Conservation (phyloP, 768 basidiomycete genomes). For the Xerocomus potaroensis region DNA sequence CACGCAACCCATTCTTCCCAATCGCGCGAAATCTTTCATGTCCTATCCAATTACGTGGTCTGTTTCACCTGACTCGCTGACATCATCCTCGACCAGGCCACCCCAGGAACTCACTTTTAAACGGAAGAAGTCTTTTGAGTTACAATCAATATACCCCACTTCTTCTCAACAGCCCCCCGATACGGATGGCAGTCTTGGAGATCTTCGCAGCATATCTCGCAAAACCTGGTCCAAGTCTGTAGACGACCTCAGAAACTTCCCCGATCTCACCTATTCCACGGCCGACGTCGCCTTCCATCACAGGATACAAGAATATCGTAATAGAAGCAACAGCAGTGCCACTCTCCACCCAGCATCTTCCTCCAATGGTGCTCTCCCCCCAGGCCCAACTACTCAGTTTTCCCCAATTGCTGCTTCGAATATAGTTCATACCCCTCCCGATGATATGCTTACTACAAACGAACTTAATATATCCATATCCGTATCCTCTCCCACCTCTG, state of each 20-base stretch:
- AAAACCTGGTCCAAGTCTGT: slow-evolving; percentile 78
- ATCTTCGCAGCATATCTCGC: slow-evolving; percentile 64
- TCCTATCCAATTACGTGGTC: slow-evolving; percentile 5
- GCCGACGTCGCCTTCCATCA: slow-evolving; percentile 53
- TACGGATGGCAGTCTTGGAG: slow-evolving; percentile 45
- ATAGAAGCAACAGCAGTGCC: slow-evolving; percentile 52
- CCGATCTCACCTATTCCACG: slow-evolving; percentile 31
- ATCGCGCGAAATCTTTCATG: slow-evolving; percentile 5
- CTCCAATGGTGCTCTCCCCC: slow-evolving; percentile 22
- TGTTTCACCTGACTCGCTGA: slow-evolving; percentile 14
- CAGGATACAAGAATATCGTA: slow-evolving; percentile 61
- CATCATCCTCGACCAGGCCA: slow-evolving; percentile 42
- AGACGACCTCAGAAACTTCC: slow-evolving; percentile 67
- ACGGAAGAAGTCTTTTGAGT: slow-evolving; percentile 42
- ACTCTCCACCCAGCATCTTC: slow-evolving; percentile 40
- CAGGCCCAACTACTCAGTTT: slow-evolving; percentile 37
- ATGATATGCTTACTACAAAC: slow-evolving; percentile 14
- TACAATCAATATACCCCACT: slow-evolving; percentile 31
- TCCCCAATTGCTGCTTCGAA: slow-evolving; percentile 35
- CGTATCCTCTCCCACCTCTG: slow-evolving; percentile 41
- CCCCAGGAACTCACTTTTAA: slow-evolving; percentile 58
- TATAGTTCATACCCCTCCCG: slow-evolving; percentile 20
- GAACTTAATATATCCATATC: slow-evolving; percentile 44
- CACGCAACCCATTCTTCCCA: neutral
- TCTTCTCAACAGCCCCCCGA: slow-evolving; percentile 31